Evolutionary conservation across 345 rosid genomes (phyloP), one percentile per base, ranked within the genome.

Genomic region (Diplotaxis tenuifolia): DNA sequence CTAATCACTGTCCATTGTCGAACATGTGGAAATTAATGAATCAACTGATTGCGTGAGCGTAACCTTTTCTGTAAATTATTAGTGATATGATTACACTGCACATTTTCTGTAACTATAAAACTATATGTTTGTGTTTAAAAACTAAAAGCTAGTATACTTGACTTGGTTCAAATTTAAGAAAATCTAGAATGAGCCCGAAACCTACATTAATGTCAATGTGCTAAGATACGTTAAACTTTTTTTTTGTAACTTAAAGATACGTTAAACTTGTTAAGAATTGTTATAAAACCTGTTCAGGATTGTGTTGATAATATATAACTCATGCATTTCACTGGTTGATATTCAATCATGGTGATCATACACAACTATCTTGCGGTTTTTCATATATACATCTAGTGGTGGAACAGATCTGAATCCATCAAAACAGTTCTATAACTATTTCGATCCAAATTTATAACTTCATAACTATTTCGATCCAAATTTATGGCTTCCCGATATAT

Each of bases 1-100:
- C 70, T 54, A 64, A 63, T 72, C 63, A 72, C 47, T 53, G 42
- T 29, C 56, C 21, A 62, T 36, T 34, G 40, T 38, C 45, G 57
- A 65, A 40, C 76, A 65, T 55, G 65, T 73, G 56, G 20, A 38
- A 73, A 18, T 55, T 65, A 9, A 62, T 62, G 42, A 36, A 10
- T 7, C 40, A 63, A 16, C 38, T 52, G 28, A 23, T 23, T 23
- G 19, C 52, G 23, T 61, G 23, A 16, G 53, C 16, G 6, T 2
- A 45, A 1, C 12, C 22, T 38, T 40, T 16, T 25, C 47, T 16
- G 38, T 23, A 25, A 16, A 10, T 19, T 7, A 7, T 11, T 22
- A n/a, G 5, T 32, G 21, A 54, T 68, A n/a, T n/a, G 36, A 36
- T n/a, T n/a, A n/a, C n/a, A n/a, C n/a, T n/a, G n/a, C n/a, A n/a